These are phyloP conservation scores for Hysterangium stoloniferum DNA, from an alignment of 768 basidiomycete species.

Conservation along the genomic window DNA sequence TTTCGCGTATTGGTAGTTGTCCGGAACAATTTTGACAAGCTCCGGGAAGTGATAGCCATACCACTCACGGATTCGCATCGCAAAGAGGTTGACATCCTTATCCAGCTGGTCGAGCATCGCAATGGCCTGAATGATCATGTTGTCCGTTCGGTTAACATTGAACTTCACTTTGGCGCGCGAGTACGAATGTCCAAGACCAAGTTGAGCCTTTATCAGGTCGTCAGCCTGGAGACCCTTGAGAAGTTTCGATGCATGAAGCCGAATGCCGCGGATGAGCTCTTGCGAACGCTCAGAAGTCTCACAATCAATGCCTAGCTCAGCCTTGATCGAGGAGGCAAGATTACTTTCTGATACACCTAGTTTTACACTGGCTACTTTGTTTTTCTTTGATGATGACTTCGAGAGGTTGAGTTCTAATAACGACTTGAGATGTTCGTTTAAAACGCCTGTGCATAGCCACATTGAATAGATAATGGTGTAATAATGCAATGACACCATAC, in stretches of 20 bases:
- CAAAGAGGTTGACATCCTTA: constrained; percentile 98
- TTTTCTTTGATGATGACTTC: constrained; percentile 46
- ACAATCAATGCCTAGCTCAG: constrained; percentile 62
- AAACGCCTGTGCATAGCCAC: constrained; percentile 48
- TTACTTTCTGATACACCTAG: constrained; percentile 74
- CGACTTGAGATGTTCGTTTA: constrained; percentile 77
- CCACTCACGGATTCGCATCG: constrained; percentile 98
- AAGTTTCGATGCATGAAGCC: constrained; percentile 83
- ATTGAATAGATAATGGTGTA: constrained; percentile 1
- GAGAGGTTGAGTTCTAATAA: constrained; percentile 84
- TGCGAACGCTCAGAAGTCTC: constrained; percentile 74
- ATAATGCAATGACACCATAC: constrained; percentile 30
- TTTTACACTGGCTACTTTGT: constrained; percentile 51
- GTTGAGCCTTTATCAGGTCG: constrained; percentile 88
- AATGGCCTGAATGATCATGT: constrained; percentile 99
- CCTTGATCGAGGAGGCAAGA: constrained; percentile 72
- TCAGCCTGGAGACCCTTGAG: constrained; percentile 81
- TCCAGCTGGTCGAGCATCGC: constrained; percentile 97
- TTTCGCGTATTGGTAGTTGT: constrained; percentile 90
- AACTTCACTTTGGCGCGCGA: constrained; percentile 97
- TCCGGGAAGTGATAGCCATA: constrained; percentile 99
- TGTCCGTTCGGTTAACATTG: constrained; percentile 92
- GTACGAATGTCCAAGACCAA: constrained; percentile 96
- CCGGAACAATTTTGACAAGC: constrained; percentile 85
- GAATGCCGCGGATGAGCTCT: constrained; percentile 88